Conservation (phyloP, 2,329 filamentous ascomycete genomes). For the Nemania abortiva region DNA sequence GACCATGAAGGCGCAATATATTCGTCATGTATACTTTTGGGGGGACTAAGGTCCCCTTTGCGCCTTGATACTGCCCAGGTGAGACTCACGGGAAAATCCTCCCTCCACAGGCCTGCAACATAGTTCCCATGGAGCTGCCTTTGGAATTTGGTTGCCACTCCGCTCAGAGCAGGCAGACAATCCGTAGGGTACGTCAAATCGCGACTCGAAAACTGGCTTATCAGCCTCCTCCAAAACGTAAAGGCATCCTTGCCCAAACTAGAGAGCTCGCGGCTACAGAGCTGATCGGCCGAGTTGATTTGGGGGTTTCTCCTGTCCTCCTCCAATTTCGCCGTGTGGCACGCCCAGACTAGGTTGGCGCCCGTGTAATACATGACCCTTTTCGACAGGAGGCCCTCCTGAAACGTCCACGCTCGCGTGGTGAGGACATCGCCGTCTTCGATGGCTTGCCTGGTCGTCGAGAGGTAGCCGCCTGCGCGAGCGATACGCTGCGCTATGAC, state of each 20-base stretch:
- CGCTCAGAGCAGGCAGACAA: conserved; percentile 4
- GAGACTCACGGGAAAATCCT: conserved; percentile 1
- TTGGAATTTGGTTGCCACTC: conserved; percentile 11
- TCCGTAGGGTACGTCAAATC: conserved; percentile 3
- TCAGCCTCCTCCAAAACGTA: not conserved
- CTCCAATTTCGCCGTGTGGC: not conserved
- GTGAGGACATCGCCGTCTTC: conserved; percentile 13
- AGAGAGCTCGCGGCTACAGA: not conserved
- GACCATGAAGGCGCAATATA: conserved; percentile 10
- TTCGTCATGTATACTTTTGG: not conserved
- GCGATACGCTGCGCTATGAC: conserved; percentile 4
- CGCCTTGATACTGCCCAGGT: conserved; percentile 7
- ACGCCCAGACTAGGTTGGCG: conserved; percentile 2
- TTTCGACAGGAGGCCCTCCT: conserved; percentile 10
- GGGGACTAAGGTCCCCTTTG: not conserved
- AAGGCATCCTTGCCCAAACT: not conserved
- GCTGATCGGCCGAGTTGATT: conserved; percentile 6
- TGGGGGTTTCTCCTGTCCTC: not conserved
- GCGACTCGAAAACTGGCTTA: conserved; percentile 6
- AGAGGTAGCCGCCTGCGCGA: conserved; percentile 6
- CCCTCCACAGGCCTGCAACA: conserved; percentile 4
- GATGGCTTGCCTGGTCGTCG: not conserved
- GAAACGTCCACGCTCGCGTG: conserved; percentile 7
- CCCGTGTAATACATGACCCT: conserved; percentile 7
- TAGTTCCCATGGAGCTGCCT: conserved; percentile 9